Conservation (phyloP, 495 filamentous ascomycete genomes). For the Hypoxylon intermedium region DNA sequence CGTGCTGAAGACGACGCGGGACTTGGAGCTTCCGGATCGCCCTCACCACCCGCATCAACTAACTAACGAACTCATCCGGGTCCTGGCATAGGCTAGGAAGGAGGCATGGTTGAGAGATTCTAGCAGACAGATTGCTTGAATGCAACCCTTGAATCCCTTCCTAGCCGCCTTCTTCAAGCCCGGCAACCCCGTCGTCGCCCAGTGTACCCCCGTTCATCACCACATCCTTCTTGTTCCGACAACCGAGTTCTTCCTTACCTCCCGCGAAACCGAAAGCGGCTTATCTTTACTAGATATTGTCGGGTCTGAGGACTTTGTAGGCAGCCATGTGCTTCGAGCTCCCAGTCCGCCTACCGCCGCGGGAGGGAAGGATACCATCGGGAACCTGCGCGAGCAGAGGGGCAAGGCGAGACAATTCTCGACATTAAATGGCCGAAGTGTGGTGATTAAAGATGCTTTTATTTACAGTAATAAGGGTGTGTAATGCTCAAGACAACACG, state of each 20-base stretch:
- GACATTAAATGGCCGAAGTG: constrained; percentile 89
- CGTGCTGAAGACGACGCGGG: background rate
- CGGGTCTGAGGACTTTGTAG: constrained; percentile 90
- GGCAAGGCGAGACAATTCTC: constrained; percentile 93
- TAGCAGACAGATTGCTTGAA: constrained; percentile 60
- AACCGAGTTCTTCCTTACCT: constrained; percentile 86
- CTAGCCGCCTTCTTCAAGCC: constrained; percentile 94
- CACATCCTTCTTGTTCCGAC: constrained; percentile 95
- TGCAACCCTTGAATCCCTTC: constrained; percentile 99
- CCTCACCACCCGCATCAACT: background rate
- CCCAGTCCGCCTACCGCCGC: constrained; percentile 63
- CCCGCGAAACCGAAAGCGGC: constrained; percentile 87
- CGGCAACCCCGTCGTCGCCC: constrained; percentile 80
- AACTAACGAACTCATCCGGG: background rate
- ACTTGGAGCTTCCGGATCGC: constrained; percentile 5
- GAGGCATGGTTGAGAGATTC: constrained; percentile 28
- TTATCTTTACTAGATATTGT: constrained; percentile 79
- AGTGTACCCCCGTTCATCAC: constrained; percentile 91
- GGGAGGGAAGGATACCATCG: constrained; percentile 69
- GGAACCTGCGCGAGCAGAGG: constrained; percentile 84
- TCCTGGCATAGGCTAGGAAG: constrained; percentile 33
- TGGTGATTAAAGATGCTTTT: constrained; percentile 92
- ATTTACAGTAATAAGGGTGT: constrained; percentile 96
- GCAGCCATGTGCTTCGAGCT: constrained; percentile 93
- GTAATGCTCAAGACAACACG: constrained; percentile 6